Percentiles rank a stretch among this genome's conserved stretches.
Evolutionary conservation across 73 alveolate species (phyloP).

Genomic region (Tetrahymena borealis): DNA sequence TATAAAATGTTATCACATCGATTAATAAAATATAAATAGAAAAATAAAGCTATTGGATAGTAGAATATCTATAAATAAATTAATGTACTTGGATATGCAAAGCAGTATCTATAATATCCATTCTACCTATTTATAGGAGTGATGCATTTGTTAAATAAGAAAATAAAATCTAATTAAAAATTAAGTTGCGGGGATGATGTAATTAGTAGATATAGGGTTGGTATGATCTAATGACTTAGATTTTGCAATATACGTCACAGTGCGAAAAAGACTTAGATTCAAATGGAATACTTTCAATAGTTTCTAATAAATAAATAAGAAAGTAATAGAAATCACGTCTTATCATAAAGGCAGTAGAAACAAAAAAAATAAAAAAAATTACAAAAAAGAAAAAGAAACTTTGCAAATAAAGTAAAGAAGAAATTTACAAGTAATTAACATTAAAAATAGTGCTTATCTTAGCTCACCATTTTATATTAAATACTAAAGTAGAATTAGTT

Average conservation of each 20-base stretch:
- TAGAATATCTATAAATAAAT: background rate
- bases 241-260: background rate
- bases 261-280: background rate
- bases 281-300: constrained; percentile 1
- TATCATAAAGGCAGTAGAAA: background rate
- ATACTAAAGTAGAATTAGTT: background rate
- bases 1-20: no score
- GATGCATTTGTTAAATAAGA: background rate
- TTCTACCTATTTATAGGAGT: background rate
- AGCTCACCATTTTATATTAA: background rate
- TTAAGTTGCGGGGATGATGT: constrained; percentile 2
- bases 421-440: no score
- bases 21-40: no score
- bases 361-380: background rate
- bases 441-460: background rate
- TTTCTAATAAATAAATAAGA: background rate
- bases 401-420: background rate
- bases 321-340: background rate
- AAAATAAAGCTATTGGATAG: no score
- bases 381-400: background rate
- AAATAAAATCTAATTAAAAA: background rate
- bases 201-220: background rate
- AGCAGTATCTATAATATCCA: background rate
- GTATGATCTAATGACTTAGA: background rate
- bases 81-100: background rate